Evolutionary conservation across 2,329 filamentous ascomycete species (phyloP).

Genomic region (Penicillium sp.): DNA sequence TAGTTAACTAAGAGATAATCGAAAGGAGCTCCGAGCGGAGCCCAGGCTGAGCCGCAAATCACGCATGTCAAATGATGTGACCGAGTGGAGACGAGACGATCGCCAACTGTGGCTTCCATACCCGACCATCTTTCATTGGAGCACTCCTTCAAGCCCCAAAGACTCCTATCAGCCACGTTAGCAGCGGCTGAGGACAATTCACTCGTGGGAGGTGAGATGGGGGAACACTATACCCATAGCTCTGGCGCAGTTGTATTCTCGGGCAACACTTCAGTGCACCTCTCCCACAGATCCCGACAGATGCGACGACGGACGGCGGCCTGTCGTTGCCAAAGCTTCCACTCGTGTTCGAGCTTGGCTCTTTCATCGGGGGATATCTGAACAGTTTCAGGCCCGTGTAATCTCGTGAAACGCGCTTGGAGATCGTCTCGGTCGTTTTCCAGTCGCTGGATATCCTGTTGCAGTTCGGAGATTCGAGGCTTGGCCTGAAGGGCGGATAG

Average conservation of each 20-base stretch:
- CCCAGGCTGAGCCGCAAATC: slow-evolving; percentile 23
- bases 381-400: slow-evolving; percentile 44
- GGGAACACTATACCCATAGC: slow-evolving; percentile 49
- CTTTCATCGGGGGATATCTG: slow-evolving; percentile 56
- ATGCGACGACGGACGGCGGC: slow-evolving; percentile 52
- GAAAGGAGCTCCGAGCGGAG: slow-evolving; percentile 11
- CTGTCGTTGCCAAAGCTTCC: slow-evolving; percentile 49
- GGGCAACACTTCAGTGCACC: slow-evolving; percentile 52
- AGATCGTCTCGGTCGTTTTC: slow-evolving; percentile 51
- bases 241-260: slow-evolving; percentile 54
- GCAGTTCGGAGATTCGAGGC: slow-evolving; percentile 57
- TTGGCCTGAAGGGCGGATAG: slow-evolving; percentile 52
- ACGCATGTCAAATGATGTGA: slow-evolving; percentile 27
- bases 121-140: slow-evolving; percentile 26
- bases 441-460: slow-evolving; percentile 47
- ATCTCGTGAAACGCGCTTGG: slow-evolving; percentile 42
- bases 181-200: not conserved
- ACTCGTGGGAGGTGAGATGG: not conserved
- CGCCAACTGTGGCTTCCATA: slow-evolving; percentile 20
- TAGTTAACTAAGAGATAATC: not conserved
- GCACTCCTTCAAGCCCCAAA: slow-evolving; percentile 42
- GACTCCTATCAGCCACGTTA: slow-evolving; percentile 33
- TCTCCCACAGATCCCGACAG: slow-evolving; percentile 55
- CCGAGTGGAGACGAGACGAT: slow-evolving; percentile 22
- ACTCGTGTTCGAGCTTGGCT: slow-evolving; percentile 51